phyloP scores from a whole-genome alignment of 331 rosid genomes.

The Arachis monticola region DNA sequence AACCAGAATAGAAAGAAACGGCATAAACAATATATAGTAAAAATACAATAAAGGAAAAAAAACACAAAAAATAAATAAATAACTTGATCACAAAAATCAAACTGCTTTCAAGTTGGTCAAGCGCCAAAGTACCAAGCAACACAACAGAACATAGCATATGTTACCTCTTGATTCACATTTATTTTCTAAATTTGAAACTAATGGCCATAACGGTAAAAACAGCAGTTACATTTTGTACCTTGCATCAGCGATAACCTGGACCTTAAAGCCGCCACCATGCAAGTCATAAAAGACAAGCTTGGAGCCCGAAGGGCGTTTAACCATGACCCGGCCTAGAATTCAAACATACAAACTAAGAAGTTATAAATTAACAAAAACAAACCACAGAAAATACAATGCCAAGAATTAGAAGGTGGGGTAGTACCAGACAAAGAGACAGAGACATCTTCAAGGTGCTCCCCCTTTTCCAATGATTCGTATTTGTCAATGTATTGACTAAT shows the following conservation, averaged over 20 bases:
- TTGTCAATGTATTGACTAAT: slow-evolving; percentile 55
- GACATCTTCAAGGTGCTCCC: slow-evolving; percentile 80
- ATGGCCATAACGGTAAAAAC: background rate
- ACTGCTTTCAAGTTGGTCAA: background rate
- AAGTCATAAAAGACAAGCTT: slow-evolving; percentile 87
- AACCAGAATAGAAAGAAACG: background rate
- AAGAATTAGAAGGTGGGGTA: background rate
- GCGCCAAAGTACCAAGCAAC: background rate
- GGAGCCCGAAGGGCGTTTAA: slow-evolving; percentile 75
- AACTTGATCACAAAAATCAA: background rate
- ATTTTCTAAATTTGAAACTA: background rate
- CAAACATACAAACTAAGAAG: background rate
- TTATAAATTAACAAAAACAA: slow-evolving; percentile 5
- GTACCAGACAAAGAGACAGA: slow-evolving; percentile 75
- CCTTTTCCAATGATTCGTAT: slow-evolving; percentile 57
- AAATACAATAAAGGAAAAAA: background rate
- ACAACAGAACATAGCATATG: background rate
- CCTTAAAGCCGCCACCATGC: slow-evolving; percentile 72
- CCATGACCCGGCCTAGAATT: slow-evolving; percentile 74
- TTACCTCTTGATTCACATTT: background rate
- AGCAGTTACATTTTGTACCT: slow-evolving; percentile 49
- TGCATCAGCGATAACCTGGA: slow-evolving; percentile 94
- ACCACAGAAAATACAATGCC: background rate
- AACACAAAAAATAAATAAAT: background rate
- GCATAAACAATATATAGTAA: background rate